Percentiles rank a stretch among this genome's conserved stretches.
Conservation (phyloP, 1,139 yeast species). For the Keqinozyma sinolaborantium region DNA sequence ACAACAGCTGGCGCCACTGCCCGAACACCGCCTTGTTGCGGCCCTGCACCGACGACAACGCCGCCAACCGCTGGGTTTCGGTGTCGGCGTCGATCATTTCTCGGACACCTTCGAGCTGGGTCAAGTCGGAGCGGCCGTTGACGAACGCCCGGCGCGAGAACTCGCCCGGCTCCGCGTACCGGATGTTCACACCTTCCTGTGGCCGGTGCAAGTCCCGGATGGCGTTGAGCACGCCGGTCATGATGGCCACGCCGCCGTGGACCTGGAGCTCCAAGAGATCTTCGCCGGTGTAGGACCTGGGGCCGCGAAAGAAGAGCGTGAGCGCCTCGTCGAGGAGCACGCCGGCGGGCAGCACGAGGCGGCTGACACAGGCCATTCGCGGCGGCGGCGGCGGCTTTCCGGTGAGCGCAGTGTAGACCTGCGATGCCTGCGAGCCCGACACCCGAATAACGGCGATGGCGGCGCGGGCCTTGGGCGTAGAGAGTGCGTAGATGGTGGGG, state of each 20-base stretch:
- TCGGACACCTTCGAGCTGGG: slow-evolving; percentile 87
- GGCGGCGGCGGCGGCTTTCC: slow-evolving; percentile 37
- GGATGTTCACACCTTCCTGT: slow-evolving; percentile 36
- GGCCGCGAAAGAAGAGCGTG: slow-evolving; percentile 64
- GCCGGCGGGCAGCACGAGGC: slow-evolving; percentile 40
- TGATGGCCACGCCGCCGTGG: slow-evolving; percentile 92
- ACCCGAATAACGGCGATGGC: slow-evolving; percentile 87
- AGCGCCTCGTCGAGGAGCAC: slow-evolving; percentile 72
- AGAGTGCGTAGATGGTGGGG: slow-evolving; percentile 85
- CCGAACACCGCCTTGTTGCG: slow-evolving; percentile 50
- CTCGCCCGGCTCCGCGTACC: slow-evolving; percentile 93
- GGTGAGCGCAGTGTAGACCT: slow-evolving; percentile 49
- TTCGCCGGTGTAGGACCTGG: slow-evolving; percentile 91
- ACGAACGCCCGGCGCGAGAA: slow-evolving; percentile 80
- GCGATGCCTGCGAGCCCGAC: slow-evolving; percentile 64
- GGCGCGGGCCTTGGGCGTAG: slow-evolving; percentile 77
- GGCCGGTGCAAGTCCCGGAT: slow-evolving; percentile 52
- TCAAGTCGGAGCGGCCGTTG: slow-evolving; percentile 65
- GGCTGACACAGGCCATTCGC: slow-evolving; percentile 55
- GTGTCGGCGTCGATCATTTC: slow-evolving; percentile 94
- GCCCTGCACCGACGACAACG: slow-evolving; percentile 73
- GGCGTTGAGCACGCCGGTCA: slow-evolving; percentile 62
- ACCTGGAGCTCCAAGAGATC: slow-evolving; percentile 82
- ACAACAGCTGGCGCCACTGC: slow-evolving; percentile 65
- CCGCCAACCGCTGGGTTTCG: slow-evolving; percentile 77